Percentiles rank a stretch among this genome's conserved stretches.
phyloP scores from a whole-genome alignment of 208 protist genomes.

The Angomonas deanei region DNA sequence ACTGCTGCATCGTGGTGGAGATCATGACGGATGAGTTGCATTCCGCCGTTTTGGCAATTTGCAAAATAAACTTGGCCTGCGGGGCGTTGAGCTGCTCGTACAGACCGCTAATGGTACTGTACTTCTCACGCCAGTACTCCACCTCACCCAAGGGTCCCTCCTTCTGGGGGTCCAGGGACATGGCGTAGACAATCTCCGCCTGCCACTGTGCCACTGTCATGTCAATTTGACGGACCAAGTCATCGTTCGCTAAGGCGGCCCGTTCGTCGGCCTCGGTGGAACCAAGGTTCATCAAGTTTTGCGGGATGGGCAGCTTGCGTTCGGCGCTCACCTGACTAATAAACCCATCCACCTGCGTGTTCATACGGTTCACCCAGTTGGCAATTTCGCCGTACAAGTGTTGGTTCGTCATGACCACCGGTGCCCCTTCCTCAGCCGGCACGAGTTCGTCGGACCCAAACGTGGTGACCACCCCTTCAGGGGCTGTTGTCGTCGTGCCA shows the following conservation, averaged over 20 bases:
- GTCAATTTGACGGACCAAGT: slow-evolving; percentile 85
- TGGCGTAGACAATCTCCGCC: slow-evolving; percentile 84
- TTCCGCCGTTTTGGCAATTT: slow-evolving; percentile 85
- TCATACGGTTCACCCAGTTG: slow-evolving; percentile 80
- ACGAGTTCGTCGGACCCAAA: neutral
- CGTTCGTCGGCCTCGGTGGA: slow-evolving; percentile 70
- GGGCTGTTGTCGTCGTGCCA: slow-evolving; percentile 1
- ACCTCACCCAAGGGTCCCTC: slow-evolving; percentile 96
- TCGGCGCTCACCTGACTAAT: slow-evolving; percentile 87
- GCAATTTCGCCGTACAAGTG: slow-evolving; percentile 83
- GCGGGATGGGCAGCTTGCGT: slow-evolving; percentile 82
- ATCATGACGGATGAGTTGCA: slow-evolving; percentile 89
- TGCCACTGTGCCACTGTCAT: slow-evolving; percentile 87
- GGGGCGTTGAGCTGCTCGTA: slow-evolving; percentile 97
- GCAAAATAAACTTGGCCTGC: slow-evolving; percentile 90
- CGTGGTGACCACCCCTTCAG: neutral
- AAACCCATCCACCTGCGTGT: slow-evolving; percentile 84
- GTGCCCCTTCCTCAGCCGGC: neutral
- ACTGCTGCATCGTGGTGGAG: slow-evolving; percentile 88
- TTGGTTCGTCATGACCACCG: slow-evolving; percentile 28
- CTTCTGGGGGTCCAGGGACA: slow-evolving; percentile 88
- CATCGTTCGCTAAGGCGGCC: slow-evolving; percentile 76
- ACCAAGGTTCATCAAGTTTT: slow-evolving; percentile 67
- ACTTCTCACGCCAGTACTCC: slow-evolving; percentile 96
- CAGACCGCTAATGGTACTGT: slow-evolving; percentile 92